These are phyloP conservation scores for Vachellia pachyceras DNA, from an alignment of 306 rosid species.

Conservation along the genomic window DNA sequence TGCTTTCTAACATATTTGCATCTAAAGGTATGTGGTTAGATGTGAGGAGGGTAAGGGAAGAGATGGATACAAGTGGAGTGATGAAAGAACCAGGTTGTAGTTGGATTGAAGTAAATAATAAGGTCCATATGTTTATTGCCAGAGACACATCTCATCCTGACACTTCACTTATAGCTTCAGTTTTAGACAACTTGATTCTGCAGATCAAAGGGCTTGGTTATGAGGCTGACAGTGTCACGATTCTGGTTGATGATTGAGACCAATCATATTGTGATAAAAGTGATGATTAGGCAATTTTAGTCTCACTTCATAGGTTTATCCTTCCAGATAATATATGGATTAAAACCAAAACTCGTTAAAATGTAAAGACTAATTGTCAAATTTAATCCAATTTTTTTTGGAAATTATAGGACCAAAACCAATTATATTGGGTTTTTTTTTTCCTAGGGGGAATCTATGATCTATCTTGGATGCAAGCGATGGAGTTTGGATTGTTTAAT, in stretches of 20 bases:
- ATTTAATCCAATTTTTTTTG: too few species aligned
- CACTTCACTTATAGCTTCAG: slow-evolving; percentile 44
- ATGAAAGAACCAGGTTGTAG: slow-evolving; percentile 77
- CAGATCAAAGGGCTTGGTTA: slow-evolving; percentile 63
- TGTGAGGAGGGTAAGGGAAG: slow-evolving; percentile 67
- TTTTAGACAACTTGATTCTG: slow-evolving; percentile 55
- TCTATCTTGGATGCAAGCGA: too few species aligned
- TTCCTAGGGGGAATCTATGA: too few species aligned
- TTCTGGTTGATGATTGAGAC: slow-evolving; percentile 41
- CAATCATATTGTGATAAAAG: slow-evolving; percentile 11
- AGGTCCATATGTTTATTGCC: slow-evolving; percentile 51
- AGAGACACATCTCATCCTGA: slow-evolving; percentile 56
- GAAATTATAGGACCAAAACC: too few species aligned
- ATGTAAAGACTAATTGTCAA: too few species aligned
- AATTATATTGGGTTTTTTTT: too few species aligned
- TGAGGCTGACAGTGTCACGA: slow-evolving; percentile 43
- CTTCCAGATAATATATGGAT: too few species aligned
- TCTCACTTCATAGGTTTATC: slow-evolving; percentile 25
- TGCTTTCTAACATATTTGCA: slow-evolving; percentile 90
- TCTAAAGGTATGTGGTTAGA: slow-evolving; percentile 87
- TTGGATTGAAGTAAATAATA: slow-evolving; percentile 61
- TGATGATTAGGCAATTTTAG: slow-evolving; percentile 4
- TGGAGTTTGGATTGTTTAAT: too few species aligned
- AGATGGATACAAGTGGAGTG: slow-evolving; percentile 72
- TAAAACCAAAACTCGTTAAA: too few species aligned